These are phyloP conservation scores for Phyllosticta citribraziliensis DNA, from an alignment of 2,329 filamentous ascomycete genomes.

Conservation along the genomic window DNA sequence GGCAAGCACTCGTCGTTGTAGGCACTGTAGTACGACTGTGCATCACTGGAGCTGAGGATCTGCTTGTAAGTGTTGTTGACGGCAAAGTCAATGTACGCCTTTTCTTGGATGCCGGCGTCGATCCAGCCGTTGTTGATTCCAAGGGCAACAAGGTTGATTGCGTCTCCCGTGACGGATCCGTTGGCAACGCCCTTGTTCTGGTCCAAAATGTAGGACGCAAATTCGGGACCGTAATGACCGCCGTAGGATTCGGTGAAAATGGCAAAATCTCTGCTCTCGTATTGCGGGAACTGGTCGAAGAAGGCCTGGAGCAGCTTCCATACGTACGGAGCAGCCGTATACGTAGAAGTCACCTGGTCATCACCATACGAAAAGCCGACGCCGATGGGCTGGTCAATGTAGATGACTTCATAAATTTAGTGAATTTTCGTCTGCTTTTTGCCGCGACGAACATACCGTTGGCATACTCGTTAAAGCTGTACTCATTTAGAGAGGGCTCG, in stretches of 20 bases:
- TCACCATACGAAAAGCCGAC: slow-evolving; percentile 35
- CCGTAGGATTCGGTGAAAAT: slow-evolving; percentile 9
- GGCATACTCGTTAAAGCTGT: slow-evolving; percentile 34
- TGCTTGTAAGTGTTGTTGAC: slow-evolving; percentile 10
- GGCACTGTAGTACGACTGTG: slow-evolving; percentile 3
- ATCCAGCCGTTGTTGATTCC: slow-evolving; percentile 32
- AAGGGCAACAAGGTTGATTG: slow-evolving; percentile 4
- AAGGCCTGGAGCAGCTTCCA: slow-evolving; percentile 48
- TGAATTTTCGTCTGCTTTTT: background rate
- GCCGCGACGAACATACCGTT: slow-evolving; percentile 19
- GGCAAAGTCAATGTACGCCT: slow-evolving; percentile 10
- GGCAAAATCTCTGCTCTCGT: slow-evolving; percentile 22
- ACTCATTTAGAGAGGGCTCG: slow-evolving; percentile 35
- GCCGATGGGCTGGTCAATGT: slow-evolving; percentile 30
- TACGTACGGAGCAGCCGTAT: slow-evolving; percentile 39
- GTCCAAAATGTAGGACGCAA: slow-evolving; percentile 10
- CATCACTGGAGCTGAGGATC: slow-evolving; percentile 2
- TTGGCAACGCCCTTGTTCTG: slow-evolving; percentile 4
- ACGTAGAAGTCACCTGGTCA: slow-evolving; percentile 31
- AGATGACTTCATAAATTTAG: slow-evolving; percentile 22
- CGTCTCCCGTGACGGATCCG: slow-evolving; percentile 10
- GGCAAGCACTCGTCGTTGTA: slow-evolving; percentile 9
- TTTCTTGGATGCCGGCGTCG: slow-evolving; percentile 21
- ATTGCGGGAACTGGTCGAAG: slow-evolving; percentile 13
- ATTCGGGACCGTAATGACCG: slow-evolving; percentile 1